Evolutionary conservation across 208 protist genomes (phyloP).

Genomic region (Blechomonas ayalai): DNA sequence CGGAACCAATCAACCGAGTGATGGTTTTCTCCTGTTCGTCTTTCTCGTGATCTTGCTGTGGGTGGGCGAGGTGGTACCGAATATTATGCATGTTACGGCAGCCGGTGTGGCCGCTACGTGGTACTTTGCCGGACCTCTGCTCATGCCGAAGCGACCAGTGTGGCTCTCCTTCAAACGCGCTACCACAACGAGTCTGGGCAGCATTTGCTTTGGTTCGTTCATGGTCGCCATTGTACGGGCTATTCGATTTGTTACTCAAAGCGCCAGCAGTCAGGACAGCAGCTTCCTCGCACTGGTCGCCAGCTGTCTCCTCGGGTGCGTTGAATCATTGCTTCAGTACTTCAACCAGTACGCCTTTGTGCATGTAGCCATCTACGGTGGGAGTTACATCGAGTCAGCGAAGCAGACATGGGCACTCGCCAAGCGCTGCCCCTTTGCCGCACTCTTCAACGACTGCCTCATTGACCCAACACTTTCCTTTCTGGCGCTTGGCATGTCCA

Average conservation of each 20-base stretch:
- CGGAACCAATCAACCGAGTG: slow-evolving; percentile 13
- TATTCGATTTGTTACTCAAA: slow-evolving; percentile 46
- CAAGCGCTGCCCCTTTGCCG: slow-evolving; percentile 72
- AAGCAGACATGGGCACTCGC: slow-evolving; percentile 80
- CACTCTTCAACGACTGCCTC: slow-evolving; percentile 86
- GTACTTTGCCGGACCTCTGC: slow-evolving; percentile 76
- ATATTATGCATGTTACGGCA: slow-evolving; percentile 82
- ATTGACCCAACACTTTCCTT: slow-evolving; percentile 56
- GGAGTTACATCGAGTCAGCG: slow-evolving; percentile 81
- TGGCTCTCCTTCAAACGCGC: slow-evolving; percentile 63
- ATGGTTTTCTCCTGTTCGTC: slow-evolving; percentile 32
- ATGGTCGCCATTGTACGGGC: slow-evolving; percentile 83
- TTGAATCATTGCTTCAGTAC: slow-evolving; percentile 76
- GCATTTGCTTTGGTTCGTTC: slow-evolving; percentile 90
- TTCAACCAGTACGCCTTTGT: slow-evolving; percentile 92
- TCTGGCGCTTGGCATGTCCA: slow-evolving; percentile 34
- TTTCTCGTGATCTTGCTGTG: slow-evolving; percentile 59
- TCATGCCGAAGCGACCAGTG: slow-evolving; percentile 69
- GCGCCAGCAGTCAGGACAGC: slow-evolving; percentile 11
- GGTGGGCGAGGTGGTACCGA: slow-evolving; percentile 61
- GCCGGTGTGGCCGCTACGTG: slow-evolving; percentile 74
- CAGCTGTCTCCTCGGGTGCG: slow-evolving; percentile 18
- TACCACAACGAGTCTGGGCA: slow-evolving; percentile 80
- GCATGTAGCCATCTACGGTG: slow-evolving; percentile 91
- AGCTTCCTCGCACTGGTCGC: slow-evolving; percentile 45